Conservation (phyloP, 345 rosid genomes). For the Gossypium longicalyx region DNA sequence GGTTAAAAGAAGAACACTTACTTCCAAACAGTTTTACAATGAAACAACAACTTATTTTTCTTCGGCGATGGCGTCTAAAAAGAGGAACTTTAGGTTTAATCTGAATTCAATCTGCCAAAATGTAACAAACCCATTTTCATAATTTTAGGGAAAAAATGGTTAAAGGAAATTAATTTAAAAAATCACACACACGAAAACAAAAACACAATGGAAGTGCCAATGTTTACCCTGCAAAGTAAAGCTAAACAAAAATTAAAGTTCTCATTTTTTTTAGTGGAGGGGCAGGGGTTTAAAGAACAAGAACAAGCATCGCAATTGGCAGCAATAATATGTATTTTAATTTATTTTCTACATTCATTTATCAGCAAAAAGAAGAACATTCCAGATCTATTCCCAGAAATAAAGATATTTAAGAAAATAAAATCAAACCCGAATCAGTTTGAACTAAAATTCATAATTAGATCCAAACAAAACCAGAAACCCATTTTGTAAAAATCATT, state of each 20-base stretch:
- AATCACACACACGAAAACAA: neutral
- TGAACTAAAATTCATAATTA: neutral
- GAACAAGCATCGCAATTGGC: too few species aligned
- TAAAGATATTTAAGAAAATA: neutral
- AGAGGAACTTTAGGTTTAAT: neutral
- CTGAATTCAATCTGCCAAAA: neutral
- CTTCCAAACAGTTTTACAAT: neutral
- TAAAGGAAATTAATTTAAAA: neutral
- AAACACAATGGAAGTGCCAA: neutral
- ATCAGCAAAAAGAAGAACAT: neutral
- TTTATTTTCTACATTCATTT: neutral
- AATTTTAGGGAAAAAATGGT: neutral
- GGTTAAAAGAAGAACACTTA: too few species aligned
- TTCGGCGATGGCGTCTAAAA: too few species aligned
- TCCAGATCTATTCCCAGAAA: slow-evolving; percentile 3
- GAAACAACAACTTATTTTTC: neutral
- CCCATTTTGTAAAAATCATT: neutral
- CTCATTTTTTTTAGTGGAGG: neutral
- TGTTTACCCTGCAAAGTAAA: neutral
- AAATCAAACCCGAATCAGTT: slow-evolving; percentile 2
- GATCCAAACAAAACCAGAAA: slow-evolving; percentile 5
- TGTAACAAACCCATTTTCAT: neutral
- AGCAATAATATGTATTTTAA: neutral
- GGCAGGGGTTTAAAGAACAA: neutral
- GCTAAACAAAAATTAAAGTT: neutral